Evolutionary conservation across 192 early-diverging fungal genomes (phyloP).

Genomic region (Coemansia aciculifera): DNA sequence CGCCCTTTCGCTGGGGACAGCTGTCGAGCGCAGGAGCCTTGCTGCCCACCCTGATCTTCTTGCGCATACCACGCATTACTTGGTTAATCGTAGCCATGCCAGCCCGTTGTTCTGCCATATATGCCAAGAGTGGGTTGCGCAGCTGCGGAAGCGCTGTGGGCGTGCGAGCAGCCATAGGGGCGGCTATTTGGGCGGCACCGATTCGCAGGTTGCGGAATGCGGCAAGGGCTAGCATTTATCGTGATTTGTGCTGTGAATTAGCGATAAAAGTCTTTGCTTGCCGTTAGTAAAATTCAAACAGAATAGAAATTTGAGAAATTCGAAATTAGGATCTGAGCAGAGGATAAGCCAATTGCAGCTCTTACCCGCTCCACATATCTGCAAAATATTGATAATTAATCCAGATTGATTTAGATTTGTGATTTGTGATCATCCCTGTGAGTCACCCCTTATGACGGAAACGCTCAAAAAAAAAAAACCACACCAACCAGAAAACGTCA

Average conservation of each 20-base stretch:
- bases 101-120: constrained; percentile 24
- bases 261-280: neutral
- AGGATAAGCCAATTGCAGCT: neutral
- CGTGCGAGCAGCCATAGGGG: neutral
- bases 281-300: neutral
- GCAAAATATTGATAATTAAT: neutral
- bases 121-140: neutral
- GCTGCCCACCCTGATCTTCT: constrained; percentile 62
- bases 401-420: neutral
- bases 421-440: neutral
- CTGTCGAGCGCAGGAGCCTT: constrained; percentile 83
- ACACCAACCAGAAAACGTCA: neutral
- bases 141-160: constrained; percentile 7
- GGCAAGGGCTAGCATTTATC: constrained; percentile 37
- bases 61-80: constrained; percentile 83
- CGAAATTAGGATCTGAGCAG: neutral
- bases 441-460: neutral
- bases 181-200: constrained; percentile 11
- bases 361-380: neutral
- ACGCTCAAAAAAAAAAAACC: neutral
- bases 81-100: constrained; percentile 91
- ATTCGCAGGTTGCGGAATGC: constrained; percentile 47
- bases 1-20: constrained; percentile 88
- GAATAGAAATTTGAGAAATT: neutral
- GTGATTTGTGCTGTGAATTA: neutral